A percentile compares a stretch with the other conserved stretches of the same genome.
phyloP scores from a whole-genome alignment of 257 asterid genomes.

The Prunella vulgaris region DNA sequence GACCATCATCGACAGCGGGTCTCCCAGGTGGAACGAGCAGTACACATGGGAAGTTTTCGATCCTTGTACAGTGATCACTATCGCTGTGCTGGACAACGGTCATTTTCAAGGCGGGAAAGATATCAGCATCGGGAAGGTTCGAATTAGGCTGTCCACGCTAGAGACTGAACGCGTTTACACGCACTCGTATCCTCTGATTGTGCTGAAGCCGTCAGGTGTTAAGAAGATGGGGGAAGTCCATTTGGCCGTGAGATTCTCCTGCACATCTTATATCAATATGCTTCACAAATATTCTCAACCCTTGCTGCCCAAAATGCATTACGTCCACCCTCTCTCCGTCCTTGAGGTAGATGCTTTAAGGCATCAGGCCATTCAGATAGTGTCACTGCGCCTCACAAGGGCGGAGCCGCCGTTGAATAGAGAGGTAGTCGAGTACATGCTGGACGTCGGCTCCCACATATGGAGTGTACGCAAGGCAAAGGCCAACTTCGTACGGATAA shows the following conservation, averaged over 20 bases:
- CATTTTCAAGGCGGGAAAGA: slow-evolving; percentile 55
- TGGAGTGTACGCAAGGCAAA: slow-evolving; percentile 82
- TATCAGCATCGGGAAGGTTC: slow-evolving; percentile 67
- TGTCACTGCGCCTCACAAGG: slow-evolving; percentile 46
- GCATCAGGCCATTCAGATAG: slow-evolving; percentile 51
- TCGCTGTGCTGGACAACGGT: slow-evolving; percentile 68
- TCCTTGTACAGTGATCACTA: slow-evolving; percentile 71
- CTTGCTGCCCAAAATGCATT: slow-evolving; percentile 79
- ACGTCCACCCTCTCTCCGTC: slow-evolving; percentile 56
- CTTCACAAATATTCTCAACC: slow-evolving; percentile 55
- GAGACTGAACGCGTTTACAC: slow-evolving; percentile 80
- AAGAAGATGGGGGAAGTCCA: slow-evolving; percentile 80
- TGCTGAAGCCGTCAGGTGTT: slow-evolving; percentile 60
- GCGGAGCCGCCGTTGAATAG: slow-evolving; percentile 75
- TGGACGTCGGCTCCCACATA: slow-evolving; percentile 62
- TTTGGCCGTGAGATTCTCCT: slow-evolving; percentile 70
- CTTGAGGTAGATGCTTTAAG: slow-evolving; percentile 46
- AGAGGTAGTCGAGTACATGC: slow-evolving; percentile 63
- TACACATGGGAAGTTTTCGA: slow-evolving; percentile 89
- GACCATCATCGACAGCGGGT: slow-evolving; percentile 56
- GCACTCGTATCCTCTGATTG: slow-evolving; percentile 70
- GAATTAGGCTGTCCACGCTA: slow-evolving; percentile 73
- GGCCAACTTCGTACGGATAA: slow-evolving; percentile 59
- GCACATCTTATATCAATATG: slow-evolving; percentile 66
- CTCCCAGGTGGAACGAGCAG: slow-evolving; percentile 84